Conservation (phyloP, 306 rosid genomes). For the Vigna unguiculata region DNA sequence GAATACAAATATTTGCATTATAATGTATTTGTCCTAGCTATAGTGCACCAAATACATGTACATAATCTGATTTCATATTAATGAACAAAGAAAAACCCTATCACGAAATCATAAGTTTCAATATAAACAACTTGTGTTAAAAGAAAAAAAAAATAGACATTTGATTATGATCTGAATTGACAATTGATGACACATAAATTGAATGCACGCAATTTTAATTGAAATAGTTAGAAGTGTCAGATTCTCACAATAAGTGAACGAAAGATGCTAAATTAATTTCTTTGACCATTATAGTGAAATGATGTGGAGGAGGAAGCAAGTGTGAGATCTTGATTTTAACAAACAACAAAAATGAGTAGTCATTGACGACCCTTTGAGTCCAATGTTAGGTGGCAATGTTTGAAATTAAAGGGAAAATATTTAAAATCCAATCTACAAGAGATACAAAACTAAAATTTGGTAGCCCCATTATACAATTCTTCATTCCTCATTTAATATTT, state of each 20-base stretch:
- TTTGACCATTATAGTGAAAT: neutral
- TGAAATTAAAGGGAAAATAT: neutral
- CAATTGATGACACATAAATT: neutral
- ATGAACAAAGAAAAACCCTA: neutral
- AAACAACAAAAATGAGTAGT: neutral
- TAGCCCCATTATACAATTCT: neutral
- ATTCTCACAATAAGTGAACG: neutral
- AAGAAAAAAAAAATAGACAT: neutral
- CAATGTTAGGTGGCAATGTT: conserved; percentile 13
- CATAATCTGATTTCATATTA: too few species aligned
- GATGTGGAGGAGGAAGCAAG: neutral
- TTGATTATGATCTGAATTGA: conserved; percentile 1
- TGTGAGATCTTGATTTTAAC: neutral
- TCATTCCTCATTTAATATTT: conserved; percentile 52
- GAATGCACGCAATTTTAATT: neutral
- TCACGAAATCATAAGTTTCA: neutral
- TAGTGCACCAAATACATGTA: too few species aligned
- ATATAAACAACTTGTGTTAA: neutral
- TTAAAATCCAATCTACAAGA: neutral
- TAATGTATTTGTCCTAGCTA: too few species aligned
- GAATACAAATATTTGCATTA: too few species aligned
- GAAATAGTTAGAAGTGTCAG: neutral
- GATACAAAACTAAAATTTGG: conserved; percentile 1
- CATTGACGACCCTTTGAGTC: neutral
- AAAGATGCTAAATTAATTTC: neutral